phyloP scores from a whole-genome alignment of 1,284 basidiomycete genomes.

The Fomitiporia mediterranea region DNA sequence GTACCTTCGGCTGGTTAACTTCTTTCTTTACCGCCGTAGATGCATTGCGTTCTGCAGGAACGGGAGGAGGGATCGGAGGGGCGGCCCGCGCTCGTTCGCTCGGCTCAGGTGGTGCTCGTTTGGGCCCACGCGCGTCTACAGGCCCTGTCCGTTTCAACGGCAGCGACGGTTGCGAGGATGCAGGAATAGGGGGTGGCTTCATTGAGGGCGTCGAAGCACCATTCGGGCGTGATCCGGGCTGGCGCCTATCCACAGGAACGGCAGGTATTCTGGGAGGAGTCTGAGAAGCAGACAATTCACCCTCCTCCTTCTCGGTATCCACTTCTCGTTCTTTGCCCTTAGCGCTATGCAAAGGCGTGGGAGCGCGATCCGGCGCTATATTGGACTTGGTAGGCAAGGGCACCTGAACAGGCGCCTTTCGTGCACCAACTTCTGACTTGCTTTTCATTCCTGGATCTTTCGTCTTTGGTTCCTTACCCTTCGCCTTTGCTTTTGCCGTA shows the following conservation, averaged over 20 bases:
- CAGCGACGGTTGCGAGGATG: conserved; percentile 20
- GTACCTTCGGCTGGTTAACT: conserved; percentile 24
- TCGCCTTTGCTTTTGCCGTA: conserved; percentile 39
- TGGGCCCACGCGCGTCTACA: conserved; percentile 15
- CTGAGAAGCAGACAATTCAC: conserved; percentile 18
- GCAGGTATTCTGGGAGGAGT: conserved; percentile 14
- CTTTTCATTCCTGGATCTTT: conserved; percentile 42
- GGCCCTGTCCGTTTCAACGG: conserved; percentile 24
- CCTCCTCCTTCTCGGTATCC: conserved; percentile 19
- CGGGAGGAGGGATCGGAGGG: conserved; percentile 27
- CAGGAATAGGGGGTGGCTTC: conserved; percentile 26
- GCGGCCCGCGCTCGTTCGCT: conserved; percentile 23
- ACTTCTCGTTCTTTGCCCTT: conserved; percentile 10
- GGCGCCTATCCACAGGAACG: background rate
- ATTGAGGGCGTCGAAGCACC: conserved; percentile 6
- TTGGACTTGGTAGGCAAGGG: background rate
- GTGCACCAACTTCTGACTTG: conserved; percentile 44
- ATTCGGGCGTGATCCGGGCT: conserved; percentile 8
- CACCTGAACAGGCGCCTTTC: background rate
- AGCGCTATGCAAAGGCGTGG: background rate
- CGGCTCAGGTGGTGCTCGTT: conserved; percentile 14
- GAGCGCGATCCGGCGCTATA: background rate
- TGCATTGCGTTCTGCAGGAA: conserved; percentile 14
- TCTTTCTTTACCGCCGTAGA: conserved; percentile 3
- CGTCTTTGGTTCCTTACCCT: conserved; percentile 43